These are phyloP conservation scores for Jaenimonas drosophilae DNA, from an alignment of 208 protist species.

Conservation along the genomic window DNA sequence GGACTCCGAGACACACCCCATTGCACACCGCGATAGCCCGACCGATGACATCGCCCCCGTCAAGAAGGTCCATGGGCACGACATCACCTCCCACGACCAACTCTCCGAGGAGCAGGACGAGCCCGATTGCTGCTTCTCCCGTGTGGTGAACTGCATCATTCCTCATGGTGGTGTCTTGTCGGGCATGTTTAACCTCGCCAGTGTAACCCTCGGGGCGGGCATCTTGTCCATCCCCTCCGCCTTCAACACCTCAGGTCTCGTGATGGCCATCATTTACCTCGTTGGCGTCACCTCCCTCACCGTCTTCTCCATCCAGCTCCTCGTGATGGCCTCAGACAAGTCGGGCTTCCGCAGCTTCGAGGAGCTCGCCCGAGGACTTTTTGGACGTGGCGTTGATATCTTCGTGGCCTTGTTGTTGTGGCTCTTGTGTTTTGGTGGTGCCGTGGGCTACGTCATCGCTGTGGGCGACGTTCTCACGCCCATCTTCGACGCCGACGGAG, in stretches of 20 bases:
- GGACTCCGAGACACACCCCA: not conserved
- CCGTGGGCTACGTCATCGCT: constrained; percentile 17
- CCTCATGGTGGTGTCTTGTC: constrained; percentile 14
- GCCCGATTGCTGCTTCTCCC: too few species aligned
- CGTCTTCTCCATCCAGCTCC: constrained; percentile 18
- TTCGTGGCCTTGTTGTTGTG: constrained; percentile 11
- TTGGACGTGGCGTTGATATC: constrained; percentile 7
- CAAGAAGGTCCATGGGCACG: too few species aligned
- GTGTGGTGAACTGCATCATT: constrained; percentile 1
- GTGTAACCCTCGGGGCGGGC: constrained; percentile 13
- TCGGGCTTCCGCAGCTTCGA: constrained; percentile 15
- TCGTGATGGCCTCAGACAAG: constrained; percentile 9
- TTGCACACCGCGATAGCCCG: not conserved
- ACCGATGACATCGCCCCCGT: too few species aligned
- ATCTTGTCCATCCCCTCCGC: constrained; percentile 14
- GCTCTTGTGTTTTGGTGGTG: constrained; percentile 16
- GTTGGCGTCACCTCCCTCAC: constrained; percentile 9
- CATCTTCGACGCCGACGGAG: constrained; percentile 7
- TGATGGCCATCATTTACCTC: constrained; percentile 14
- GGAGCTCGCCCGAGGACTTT: constrained; percentile 6
- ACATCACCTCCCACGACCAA: too few species aligned
- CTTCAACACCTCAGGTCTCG: constrained; percentile 10
- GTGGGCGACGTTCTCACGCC: constrained; percentile 14
- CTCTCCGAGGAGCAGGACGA: too few species aligned
- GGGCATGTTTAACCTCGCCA: constrained; percentile 14